phyloP scores from a whole-genome alignment of 495 filamentous ascomycete genomes.

The Daldinia bambusicola region DNA sequence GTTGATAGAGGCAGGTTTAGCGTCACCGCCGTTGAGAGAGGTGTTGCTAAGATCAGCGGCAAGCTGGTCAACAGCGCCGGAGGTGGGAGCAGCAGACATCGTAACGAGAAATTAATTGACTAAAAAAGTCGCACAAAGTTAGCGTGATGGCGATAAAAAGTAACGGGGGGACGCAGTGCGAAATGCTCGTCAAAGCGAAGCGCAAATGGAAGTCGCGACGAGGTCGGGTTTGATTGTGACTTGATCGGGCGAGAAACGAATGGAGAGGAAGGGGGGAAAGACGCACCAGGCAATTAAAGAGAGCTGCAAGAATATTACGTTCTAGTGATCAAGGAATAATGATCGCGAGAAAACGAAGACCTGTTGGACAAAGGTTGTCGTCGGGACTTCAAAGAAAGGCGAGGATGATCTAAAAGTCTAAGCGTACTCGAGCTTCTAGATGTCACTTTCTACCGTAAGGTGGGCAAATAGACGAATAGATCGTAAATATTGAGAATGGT shows the following conservation, averaged over 20 bases:
- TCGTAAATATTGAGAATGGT: conserved; percentile 15
- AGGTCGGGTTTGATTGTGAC: conserved; percentile 4
- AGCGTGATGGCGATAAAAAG: conserved; percentile 10
- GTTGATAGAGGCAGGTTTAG: conserved; percentile 70
- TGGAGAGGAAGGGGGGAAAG: neutral
- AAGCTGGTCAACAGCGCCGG: conserved; percentile 76
- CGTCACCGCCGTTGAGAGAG: conserved; percentile 69
- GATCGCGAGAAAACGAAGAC: conserved; percentile 37
- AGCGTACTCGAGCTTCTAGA: conserved; percentile 34
- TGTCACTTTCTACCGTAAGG: conserved; percentile 2
- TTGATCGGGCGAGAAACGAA: neutral
- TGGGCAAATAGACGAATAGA: conserved; percentile 22
- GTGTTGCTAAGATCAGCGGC: conserved; percentile 69
- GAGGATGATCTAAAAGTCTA: conserved; percentile 21
- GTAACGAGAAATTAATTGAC: conserved; percentile 46
- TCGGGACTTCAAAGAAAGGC: conserved; percentile 36
- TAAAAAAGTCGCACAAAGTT: conserved; percentile 9
- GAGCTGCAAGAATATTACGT: conserved; percentile 25
- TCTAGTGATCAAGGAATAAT: conserved; percentile 28
- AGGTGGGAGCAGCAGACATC: conserved; percentile 72
- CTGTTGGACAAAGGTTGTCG: conserved; percentile 30
- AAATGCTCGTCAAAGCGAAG: conserved; percentile 1
- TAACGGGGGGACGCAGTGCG: neutral
- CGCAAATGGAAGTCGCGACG: neutral
- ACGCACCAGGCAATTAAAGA: conserved; percentile 33